These are phyloP conservation scores for Aspergillus fischeri DNA, from an alignment of 2,329 filamentous ascomycete genomes.

Conservation along the genomic window DNA sequence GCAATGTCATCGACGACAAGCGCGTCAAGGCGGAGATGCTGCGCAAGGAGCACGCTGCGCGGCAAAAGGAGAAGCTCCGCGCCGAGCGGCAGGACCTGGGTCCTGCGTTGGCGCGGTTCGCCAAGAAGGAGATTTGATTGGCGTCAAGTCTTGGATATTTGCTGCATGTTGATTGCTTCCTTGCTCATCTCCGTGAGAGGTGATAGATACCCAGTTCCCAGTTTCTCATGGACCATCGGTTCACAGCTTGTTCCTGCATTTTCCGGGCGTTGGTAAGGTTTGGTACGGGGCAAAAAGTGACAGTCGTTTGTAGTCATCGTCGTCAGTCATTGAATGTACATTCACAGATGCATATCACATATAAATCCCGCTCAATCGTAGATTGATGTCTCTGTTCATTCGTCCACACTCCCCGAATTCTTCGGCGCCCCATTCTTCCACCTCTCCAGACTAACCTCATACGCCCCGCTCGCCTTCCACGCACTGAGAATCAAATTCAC, in stretches of 20 bases:
- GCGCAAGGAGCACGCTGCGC: conserved; percentile 64
- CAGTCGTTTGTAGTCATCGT: background rate
- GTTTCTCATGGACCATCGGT: background rate
- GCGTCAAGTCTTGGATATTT: conserved; percentile 3
- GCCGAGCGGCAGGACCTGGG: conserved; percentile 72
- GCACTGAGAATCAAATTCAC: conserved; percentile 83
- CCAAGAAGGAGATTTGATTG: conserved; percentile 53
- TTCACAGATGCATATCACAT: background rate
- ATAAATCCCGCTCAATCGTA: no score
- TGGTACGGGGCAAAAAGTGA: background rate
- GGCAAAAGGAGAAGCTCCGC: conserved; percentile 62
- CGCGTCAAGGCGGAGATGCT: conserved; percentile 80
- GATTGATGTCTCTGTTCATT: conserved; percentile 10
- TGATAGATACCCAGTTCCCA: conserved; percentile 12
- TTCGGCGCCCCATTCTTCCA: conserved; percentile 41
- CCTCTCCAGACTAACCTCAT: conserved; percentile 40
- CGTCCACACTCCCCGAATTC: conserved; percentile 34
- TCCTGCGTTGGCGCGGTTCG: conserved; percentile 81
- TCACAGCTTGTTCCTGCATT: conserved; percentile 3
- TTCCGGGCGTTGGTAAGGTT: conserved; percentile 3
- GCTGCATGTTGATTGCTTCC: conserved; percentile 5
- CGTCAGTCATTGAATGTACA: conserved; percentile 1
- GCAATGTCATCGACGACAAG: conserved; percentile 96
- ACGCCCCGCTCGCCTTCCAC: conserved; percentile 85
- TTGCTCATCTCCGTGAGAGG: conserved; percentile 1